phyloP scores from a whole-genome alignment of 345 rosid species.

The Ceriops tagal region DNA sequence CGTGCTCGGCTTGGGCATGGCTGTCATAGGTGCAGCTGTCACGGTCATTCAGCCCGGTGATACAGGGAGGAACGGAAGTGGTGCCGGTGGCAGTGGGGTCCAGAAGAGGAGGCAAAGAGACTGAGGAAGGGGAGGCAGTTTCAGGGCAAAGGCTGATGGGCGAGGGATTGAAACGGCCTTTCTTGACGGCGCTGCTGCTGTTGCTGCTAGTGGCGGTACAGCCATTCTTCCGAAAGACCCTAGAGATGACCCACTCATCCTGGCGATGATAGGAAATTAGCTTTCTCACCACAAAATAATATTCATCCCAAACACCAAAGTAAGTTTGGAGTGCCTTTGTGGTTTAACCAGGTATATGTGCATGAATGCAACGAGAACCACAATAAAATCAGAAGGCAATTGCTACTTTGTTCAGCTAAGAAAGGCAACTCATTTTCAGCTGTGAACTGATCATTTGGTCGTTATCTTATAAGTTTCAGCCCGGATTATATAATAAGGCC shows the following conservation, averaged over 20 bases:
- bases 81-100: constrained; percentile 31
- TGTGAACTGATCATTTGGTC: no score
- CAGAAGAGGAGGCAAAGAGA: constrained; percentile 77
- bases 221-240: constrained; percentile 70
- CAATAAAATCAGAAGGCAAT: no score
- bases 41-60: constrained; percentile 24
- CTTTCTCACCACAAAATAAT: no score
- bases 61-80: constrained; percentile 3
- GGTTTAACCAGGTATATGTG: no score
- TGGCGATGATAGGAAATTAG: constrained; percentile 6
- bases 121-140: constrained; percentile 66
- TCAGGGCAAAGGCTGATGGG: constrained; percentile 35
- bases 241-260: constrained; percentile 96
- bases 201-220: constrained; percentile 28
- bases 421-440: no score
- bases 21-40: constrained; percentile 61
- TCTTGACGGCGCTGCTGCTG: constrained; percentile 32
- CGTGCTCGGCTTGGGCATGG: constrained; percentile 68
- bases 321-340: no score
- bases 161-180: constrained; percentile 26
- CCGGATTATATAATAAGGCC: no score
- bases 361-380: no score
- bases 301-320: no score
- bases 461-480: no score
- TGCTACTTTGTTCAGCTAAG: no score